Base-by-base conservation (phyloP, 805 yeast species). In the Teunomyces cretensis region DNA sequence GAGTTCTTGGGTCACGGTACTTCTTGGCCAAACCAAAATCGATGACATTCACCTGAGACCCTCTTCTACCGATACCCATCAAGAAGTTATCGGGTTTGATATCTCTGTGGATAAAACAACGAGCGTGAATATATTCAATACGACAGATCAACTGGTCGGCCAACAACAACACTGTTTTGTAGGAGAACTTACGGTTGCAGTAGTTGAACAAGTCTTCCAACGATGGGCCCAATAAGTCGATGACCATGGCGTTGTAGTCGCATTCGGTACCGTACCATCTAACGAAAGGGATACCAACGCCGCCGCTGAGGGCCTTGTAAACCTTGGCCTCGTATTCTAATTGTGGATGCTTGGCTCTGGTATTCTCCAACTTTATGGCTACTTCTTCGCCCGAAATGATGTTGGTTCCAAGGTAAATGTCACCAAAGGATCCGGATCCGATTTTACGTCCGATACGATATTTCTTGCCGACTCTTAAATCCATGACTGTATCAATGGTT, bases 251-350 rank as follows among this genome's bases (percentile, higher is more conserved):
- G 65, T 91, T 88, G 63, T 89, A 92, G 63, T 91, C 97, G 56
- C 96, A 88, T 65, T 92, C 98, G 1, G 95, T 86, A 31, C 98
- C 99, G 65, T 83, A 91, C 95, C 97, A 92, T 65, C 98, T 82
- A 28, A 92, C 90, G 68, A 90, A 91, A 2, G 99, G 98, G 47
- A 92, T 90, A 27, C 99, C 98, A 30, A 92, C 92, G 27, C 98
- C 98, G 30, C 98, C 99, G 52, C 96, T 84, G 44, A 92, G 72
- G 2, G 96, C 91, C 62, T 87, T 89, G 73, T 92, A 92, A 19
- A 94, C 98, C 55, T 95, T 83, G 12, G 97, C 96, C 68, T 92
- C 99, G 64, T 92, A 94, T 61, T 92, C 97, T 54, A 92, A 77
- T 70, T 92, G 99, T 1, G 99, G 98, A 64, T 94, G 98, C 61